phyloP scores from a whole-genome alignment of 805 yeast species.

The Zygotorulaspora sp. region DNA sequence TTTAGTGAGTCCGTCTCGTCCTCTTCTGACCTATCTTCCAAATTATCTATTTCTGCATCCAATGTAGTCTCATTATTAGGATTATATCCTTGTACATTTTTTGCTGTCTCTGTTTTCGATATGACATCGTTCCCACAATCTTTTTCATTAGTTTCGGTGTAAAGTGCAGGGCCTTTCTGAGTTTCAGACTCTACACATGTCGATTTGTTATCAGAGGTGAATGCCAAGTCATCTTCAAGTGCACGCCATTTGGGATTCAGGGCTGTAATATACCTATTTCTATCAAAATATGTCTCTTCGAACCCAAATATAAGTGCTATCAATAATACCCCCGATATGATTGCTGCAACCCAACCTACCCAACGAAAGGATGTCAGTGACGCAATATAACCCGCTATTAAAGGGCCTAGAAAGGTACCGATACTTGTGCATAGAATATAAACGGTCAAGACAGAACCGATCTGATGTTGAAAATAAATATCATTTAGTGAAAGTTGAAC shows the following conservation, averaged over 20 bases:
- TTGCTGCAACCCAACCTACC: constrained; percentile 68
- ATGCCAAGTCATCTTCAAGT: constrained; percentile 5
- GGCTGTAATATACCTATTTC: constrained; percentile 41
- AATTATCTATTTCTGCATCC: background rate
- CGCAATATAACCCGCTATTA: constrained; percentile 70
- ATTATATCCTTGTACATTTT: background rate
- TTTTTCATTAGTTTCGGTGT: constrained; percentile 6
- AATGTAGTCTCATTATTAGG: background rate
- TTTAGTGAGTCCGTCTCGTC: constrained; percentile 24
- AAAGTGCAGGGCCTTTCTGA: constrained; percentile 1
- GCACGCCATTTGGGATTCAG: constrained; percentile 12
- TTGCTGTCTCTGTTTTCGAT: constrained; percentile 1
- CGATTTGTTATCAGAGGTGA: constrained; percentile 2
- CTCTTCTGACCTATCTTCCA: constrained; percentile 3
- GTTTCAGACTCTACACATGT: constrained; percentile 1
- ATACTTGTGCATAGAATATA: constrained; percentile 71
- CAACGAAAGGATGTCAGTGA: constrained; percentile 62
- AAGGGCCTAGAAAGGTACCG: constrained; percentile 76
- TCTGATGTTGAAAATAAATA: constrained; percentile 71
- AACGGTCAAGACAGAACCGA: constrained; percentile 65
- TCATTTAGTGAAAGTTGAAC: constrained; percentile 67
- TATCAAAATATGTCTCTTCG: constrained; percentile 68
- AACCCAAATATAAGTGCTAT: constrained; percentile 52
- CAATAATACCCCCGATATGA: constrained; percentile 57
- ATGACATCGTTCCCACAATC: background rate